Evolutionary conservation across 2,329 filamentous ascomycete genomes (phyloP).

Genomic region (Pseudogymnoascus sp.): DNA sequence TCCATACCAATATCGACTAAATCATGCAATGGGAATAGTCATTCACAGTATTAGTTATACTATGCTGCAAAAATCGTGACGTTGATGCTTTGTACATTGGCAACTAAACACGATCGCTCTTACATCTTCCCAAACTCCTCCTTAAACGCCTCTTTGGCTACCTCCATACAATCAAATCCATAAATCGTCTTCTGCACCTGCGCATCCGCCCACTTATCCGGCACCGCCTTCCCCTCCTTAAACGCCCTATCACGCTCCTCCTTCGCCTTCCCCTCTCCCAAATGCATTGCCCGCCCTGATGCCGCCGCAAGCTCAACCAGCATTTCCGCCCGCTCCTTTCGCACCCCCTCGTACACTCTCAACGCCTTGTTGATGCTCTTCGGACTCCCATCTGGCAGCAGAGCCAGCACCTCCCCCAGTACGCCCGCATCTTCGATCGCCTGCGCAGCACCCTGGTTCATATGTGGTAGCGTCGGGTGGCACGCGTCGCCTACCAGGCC

Average conservation of each 20-base stretch:
- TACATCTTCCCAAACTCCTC: constrained; percentile 34
- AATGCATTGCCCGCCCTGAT: constrained; percentile 49
- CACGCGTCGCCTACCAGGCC: constrained; percentile 59
- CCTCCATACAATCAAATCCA: constrained; percentile 53
- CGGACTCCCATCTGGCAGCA: constrained; percentile 33
- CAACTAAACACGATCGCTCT: neutral
- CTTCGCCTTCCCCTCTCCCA: constrained; percentile 52
- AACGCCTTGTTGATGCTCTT: constrained; percentile 43
- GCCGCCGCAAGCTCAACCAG: constrained; percentile 48
- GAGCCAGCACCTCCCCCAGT: constrained; percentile 47
- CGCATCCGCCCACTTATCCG: constrained; percentile 66
- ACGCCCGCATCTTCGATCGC: constrained; percentile 62
- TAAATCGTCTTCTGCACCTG: constrained; percentile 64
- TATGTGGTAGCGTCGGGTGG: constrained; percentile 62
- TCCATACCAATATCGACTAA: neutral
- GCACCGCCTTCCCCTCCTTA: constrained; percentile 42
- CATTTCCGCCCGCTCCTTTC: constrained; percentile 48
- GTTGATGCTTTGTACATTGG: neutral
- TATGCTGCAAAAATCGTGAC: neutral
- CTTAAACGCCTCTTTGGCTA: constrained; percentile 48
- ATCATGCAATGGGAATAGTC: neutral
- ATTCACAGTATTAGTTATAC: neutral
- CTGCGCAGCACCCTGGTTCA: constrained; percentile 62
- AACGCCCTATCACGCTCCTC: constrained; percentile 54
- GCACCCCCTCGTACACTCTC: constrained; percentile 48